Conservation (phyloP, 306 rosid species). For the Pyrus communis region DNA sequence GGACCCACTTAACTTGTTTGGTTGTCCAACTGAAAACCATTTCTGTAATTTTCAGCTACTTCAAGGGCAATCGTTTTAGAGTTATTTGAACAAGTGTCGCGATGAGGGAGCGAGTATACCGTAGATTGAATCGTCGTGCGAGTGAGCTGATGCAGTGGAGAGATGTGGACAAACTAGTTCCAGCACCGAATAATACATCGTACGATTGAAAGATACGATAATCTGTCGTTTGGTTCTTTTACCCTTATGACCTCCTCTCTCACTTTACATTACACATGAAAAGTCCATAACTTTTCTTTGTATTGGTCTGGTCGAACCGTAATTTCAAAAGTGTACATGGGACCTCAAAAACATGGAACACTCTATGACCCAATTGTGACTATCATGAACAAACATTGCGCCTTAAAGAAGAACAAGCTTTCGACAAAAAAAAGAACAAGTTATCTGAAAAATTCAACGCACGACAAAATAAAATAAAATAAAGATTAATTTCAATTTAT, state of each 20-base stretch:
- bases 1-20: not conserved
- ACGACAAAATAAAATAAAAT: too few relatives aligned
- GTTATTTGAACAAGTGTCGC: not conserved
- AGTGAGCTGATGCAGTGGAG: not conserved
- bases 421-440: too few relatives aligned
- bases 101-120: not conserved
- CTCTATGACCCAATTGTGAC: too few relatives aligned
- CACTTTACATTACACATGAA: not conserved
- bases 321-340: too few relatives aligned
- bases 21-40: not conserved
- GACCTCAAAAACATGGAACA: too few relatives aligned
- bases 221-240: conserved; percentile 2
- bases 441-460: too few relatives aligned
- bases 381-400: too few relatives aligned
- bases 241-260: not conserved
- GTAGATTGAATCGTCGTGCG: not conserved
- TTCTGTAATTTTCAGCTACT: not conserved
- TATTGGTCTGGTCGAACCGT: too few relatives aligned
- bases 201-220: conserved; percentile 25
- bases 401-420: too few relatives aligned
- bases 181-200: conserved; percentile 13
- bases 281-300: too few relatives aligned
- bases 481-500: too few relatives aligned
- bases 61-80: not conserved
- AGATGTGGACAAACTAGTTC: not conserved